Percentiles rank a stretch among this genome's conserved stretches.
phyloP scores from a whole-genome alignment of 495 filamentous ascomycete genomes.

The Penicillium alfredii region DNA sequence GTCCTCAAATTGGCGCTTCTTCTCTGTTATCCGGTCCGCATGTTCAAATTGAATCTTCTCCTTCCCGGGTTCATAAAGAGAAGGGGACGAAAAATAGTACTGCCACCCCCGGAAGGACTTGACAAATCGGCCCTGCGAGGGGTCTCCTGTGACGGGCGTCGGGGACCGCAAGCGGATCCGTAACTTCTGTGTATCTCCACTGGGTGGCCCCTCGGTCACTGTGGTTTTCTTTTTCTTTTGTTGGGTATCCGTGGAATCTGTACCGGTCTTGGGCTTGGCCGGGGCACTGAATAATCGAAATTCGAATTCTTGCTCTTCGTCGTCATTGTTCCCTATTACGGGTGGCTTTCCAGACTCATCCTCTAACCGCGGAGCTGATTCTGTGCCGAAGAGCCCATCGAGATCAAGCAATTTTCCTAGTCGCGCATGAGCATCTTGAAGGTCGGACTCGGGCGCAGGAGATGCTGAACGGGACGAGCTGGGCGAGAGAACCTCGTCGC shows the following conservation, averaged over 20 bases:
- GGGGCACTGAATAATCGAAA: conserved; percentile 43
- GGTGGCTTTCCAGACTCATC: no score
- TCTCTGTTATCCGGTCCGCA: conserved; percentile 12
- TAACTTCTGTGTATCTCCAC: conserved; percentile 30
- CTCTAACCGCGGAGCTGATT: no score
- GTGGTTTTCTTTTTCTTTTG: neutral
- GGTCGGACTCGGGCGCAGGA: conserved; percentile 25
- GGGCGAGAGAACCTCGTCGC: conserved; percentile 36
- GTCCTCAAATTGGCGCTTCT: conserved; percentile 33
- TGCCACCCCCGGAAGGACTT: conserved; percentile 42
- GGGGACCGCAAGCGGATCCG: conserved; percentile 40
- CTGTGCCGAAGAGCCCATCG: conserved; percentile 17
- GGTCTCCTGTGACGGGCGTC: conserved; percentile 21
- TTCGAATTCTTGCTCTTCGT: conserved; percentile 44
- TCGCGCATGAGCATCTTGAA: conserved; percentile 32
- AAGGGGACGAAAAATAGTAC: conserved; percentile 38
- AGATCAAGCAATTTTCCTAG: conserved; percentile 39
- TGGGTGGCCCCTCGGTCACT: neutral
- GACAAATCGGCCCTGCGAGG: conserved; percentile 34
- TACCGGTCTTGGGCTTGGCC: conserved; percentile 7
- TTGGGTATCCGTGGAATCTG: neutral
- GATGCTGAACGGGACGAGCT: conserved; percentile 29
- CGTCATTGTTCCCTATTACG: conserved; percentile 16
- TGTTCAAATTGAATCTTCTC: conserved; percentile 2
- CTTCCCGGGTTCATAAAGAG: conserved; percentile 15